phyloP scores from a whole-genome alignment of 2,329 filamentous ascomycete species.

The Cladosporium sp. region DNA sequence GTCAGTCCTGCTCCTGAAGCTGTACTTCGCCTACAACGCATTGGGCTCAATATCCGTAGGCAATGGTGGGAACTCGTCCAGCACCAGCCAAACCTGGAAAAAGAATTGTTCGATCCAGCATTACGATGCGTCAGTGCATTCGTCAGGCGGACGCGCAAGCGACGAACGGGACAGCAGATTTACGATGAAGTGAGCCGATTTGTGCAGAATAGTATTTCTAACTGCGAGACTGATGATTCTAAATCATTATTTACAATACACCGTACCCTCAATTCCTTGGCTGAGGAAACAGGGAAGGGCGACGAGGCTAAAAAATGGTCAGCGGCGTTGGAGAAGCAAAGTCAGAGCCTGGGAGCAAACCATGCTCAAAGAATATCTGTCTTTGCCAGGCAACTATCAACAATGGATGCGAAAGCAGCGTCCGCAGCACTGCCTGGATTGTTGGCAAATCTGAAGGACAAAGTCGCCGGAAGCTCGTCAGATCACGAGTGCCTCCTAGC shows the following conservation, averaged over 20 bases:
- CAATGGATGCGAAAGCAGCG: background rate
- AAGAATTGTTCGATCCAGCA: constrained; percentile 47
- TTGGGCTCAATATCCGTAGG: constrained; percentile 60
- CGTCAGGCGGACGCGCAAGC: constrained; percentile 19
- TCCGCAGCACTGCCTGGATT: background rate
- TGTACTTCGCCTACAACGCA: constrained; percentile 59
- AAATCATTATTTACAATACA: constrained; percentile 9
- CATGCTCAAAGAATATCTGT: constrained; percentile 20
- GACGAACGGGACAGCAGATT: background rate
- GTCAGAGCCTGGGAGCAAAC: constrained; percentile 14
- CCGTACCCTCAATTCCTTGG: constrained; percentile 18
- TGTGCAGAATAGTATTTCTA: background rate
- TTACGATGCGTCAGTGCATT: constrained; percentile 57
- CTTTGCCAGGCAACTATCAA: constrained; percentile 3
- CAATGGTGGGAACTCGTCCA: constrained; percentile 62
- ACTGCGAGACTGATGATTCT: background rate
- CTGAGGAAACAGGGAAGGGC: constrained; percentile 14
- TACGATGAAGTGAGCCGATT: background rate
- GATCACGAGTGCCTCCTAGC: constrained; percentile 27
- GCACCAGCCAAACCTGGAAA: constrained; percentile 57
- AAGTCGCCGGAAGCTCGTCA: constrained; percentile 19
- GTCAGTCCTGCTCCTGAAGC: constrained; percentile 54
- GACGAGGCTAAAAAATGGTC: constrained; percentile 16
- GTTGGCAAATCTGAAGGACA: constrained; percentile 11
- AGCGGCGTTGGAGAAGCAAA: constrained; percentile 12